Conservation (phyloP, 2,329 filamentous ascomycete genomes). For the Pyricularia sp. region DNA sequence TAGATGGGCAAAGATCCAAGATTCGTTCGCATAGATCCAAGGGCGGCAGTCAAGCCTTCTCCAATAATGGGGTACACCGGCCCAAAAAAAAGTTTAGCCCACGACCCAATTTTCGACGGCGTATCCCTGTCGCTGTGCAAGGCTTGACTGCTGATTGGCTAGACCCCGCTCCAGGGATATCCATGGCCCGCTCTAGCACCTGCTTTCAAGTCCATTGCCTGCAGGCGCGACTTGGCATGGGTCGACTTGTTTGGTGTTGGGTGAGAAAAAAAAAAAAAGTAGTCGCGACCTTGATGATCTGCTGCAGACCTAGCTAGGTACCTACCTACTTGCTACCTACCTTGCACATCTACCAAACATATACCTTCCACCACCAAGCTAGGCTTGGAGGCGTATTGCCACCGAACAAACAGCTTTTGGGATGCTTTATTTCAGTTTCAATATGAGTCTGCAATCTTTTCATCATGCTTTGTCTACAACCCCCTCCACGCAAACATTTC, state of each 20-base stretch:
- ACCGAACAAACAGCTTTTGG: too few species aligned
- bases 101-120: neutral
- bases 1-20: neutral
- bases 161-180: slow-evolving; percentile 1
- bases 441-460: too few species aligned
- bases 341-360: too few species aligned
- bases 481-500: too few species aligned
- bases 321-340: too few species aligned
- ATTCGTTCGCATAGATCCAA: neutral
- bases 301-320: neutral
- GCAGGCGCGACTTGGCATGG: neutral
- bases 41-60: neutral
- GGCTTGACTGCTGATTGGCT: slow-evolving; percentile 4
- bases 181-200: neutral
- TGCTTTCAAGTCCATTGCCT: neutral
- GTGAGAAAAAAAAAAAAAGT: neutral
- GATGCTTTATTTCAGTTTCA: too few species aligned
- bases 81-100: slow-evolving; percentile 8
- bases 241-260: neutral
- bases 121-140: slow-evolving; percentile 5
- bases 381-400: too few species aligned
- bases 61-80: neutral
- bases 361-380: too few species aligned
- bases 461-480: too few species aligned
- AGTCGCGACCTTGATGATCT: neutral